Percentiles rank a stretch among this genome's conserved stretches.
Evolutionary conservation across 2,329 filamentous ascomycete genomes (phyloP).

Genomic region (Zasmidium citrigriseum): DNA sequence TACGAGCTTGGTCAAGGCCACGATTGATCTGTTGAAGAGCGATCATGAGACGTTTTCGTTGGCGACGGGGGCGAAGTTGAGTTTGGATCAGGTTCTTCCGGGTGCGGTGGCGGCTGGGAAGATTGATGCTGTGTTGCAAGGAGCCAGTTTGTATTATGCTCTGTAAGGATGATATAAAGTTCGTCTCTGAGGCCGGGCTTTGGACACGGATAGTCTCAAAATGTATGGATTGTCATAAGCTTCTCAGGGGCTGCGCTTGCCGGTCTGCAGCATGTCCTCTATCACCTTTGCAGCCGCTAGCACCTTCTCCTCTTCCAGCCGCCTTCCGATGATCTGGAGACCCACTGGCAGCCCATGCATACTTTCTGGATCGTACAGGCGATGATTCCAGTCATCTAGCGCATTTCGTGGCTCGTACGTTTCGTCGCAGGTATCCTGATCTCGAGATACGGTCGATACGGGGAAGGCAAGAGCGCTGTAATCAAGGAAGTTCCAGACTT

Average conservation of each 20-base stretch:
- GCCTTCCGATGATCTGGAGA: constrained; percentile 75
- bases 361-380: constrained; percentile 68
- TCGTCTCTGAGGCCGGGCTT: not conserved
- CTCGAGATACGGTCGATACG: too few relatives aligned
- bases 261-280: constrained; percentile 6
- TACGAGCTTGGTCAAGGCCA: constrained; percentile 25
- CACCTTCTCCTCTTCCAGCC: constrained; percentile 83
- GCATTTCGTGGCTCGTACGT: constrained; percentile 52
- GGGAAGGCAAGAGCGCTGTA: constrained; percentile 63
- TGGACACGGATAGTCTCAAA: too few relatives aligned
- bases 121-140: constrained; percentile 23
- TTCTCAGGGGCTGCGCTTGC: too few relatives aligned
- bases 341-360: constrained; percentile 86
- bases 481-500: constrained; percentile 45
- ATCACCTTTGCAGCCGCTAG: constrained; percentile 62
- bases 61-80: constrained; percentile 26
- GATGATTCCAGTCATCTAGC: constrained; percentile 55
- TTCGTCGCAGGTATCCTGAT: constrained; percentile 38
- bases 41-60: constrained; percentile 30
- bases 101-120: constrained; percentile 21
- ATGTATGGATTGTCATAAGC: too few relatives aligned
- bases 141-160: constrained; percentile 18
- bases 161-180: not conserved
- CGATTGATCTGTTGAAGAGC: constrained; percentile 25
- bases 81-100: constrained; percentile 16